Base-by-base conservation (phyloP, 768 basidiomycete genomes). In the Filobasidium floriforme region DNA sequence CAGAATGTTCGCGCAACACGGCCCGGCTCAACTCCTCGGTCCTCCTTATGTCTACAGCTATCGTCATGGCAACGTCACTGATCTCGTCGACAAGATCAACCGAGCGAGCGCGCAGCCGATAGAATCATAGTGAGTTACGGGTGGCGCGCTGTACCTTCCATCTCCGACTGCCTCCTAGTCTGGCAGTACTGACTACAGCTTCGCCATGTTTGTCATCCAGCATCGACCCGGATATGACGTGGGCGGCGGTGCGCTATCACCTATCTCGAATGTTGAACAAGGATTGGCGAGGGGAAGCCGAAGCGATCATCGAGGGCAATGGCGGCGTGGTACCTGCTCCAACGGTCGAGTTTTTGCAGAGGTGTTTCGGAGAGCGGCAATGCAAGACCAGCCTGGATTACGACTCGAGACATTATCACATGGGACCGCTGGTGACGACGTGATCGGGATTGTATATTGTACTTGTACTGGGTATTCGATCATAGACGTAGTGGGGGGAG, bases 41-140 rank as follows among this genome's bases (percentile, higher is more conserved):
- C 66, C 69, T 26, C 76, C 76, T 24, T 77, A 72, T 60, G 76
- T 75, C 41, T 77, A 75, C 66, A 63, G 65, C 4, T 77, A 77
- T 55, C 63, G 66, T n/a, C 18, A 65, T 5, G 15, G 69, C 1
- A 74, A 77, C 63, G 70, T 71, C 46, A 72, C 72, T 18, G 43
- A 67, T 22, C 59, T 75, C 18, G 32, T 66, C n/a, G 66, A 71
- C 41, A 68, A 64, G 19, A 59, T 77, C 22, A 61, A 69, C 7
- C 44, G 43, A 66, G 76, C 76, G 1, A 63, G 70, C 49, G 28
- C 59, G 0, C 72, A 70, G 3, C 71, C 74, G 0, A 75, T 77
- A 41, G 70, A 68, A 22, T 43, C 72, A 71, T 75, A 69, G 73
- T 73, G 55, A 69, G 74, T 75, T 9, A 29, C 7, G 28, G 44